Evolutionary conservation across 306 rosid species (phyloP).

Genomic region (Pyrus betulifolia): DNA sequence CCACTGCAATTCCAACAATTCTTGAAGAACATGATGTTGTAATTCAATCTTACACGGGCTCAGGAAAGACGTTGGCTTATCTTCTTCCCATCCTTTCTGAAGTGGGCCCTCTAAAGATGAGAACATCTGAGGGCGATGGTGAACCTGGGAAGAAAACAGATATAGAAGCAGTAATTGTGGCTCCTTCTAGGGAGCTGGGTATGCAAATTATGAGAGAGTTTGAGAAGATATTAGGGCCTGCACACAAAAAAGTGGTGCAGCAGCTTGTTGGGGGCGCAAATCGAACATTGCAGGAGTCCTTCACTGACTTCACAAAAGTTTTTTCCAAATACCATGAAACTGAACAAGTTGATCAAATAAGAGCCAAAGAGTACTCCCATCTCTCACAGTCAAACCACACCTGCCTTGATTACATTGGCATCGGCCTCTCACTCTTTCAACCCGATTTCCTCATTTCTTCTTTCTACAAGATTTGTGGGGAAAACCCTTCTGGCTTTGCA

Average conservation of each 20-base stretch:
- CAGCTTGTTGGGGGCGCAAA: slow-evolving; percentile 98
- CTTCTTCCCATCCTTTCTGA: slow-evolving; percentile 70
- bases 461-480: slow-evolving; percentile 80
- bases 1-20: slow-evolving; percentile 75
- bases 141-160: slow-evolving; percentile 54
- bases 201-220: slow-evolving; percentile 97
- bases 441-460: slow-evolving; percentile 84
- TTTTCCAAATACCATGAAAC: slow-evolving; percentile 63
- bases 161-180: slow-evolving; percentile 74
- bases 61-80: slow-evolving; percentile 88
- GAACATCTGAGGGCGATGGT: slow-evolving; percentile 17
- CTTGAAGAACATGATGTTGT: slow-evolving; percentile 64
- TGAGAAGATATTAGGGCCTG: slow-evolving; percentile 76
- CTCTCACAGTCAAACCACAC: slow-evolving; percentile 49
- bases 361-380: slow-evolving; percentile 63
- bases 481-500: slow-evolving; percentile 94
- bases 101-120: slow-evolving; percentile 55
- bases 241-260: slow-evolving; percentile 63
- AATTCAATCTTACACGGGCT: slow-evolving; percentile 94
- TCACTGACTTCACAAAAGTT: slow-evolving; percentile 55
- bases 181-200: slow-evolving; percentile 96
- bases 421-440: slow-evolving; percentile 71
- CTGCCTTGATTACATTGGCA: slow-evolving; percentile 87
- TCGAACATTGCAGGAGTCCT: slow-evolving; percentile 51
- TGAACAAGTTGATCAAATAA: slow-evolving; percentile 44